Evolutionary conservation across 345 rosid genomes (phyloP).

Genomic region (Eucalyptus fibrosa): DNA sequence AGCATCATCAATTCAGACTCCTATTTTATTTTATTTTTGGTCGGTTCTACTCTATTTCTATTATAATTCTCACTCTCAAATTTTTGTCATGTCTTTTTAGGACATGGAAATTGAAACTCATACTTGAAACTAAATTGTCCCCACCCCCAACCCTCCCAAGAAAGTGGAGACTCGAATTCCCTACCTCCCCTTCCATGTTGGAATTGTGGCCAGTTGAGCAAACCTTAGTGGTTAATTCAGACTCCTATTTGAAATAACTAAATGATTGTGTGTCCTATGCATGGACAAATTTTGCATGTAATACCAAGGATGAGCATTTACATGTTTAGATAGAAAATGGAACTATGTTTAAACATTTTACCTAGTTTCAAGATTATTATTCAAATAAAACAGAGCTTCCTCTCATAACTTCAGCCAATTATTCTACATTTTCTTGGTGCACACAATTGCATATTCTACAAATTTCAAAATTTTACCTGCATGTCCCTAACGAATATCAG

Average conservation of each 20-base stretch:
- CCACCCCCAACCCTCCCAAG: accelerated
- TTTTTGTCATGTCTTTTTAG: accelerated
- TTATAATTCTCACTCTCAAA: too few relatives aligned
- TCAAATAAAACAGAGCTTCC: not conserved
- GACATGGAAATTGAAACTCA: too few relatives aligned
- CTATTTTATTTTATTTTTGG: too few relatives aligned
- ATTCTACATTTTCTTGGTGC: not conserved
- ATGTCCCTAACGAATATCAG: not conserved
- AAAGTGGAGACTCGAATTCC: too few relatives aligned
- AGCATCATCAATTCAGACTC: not conserved
- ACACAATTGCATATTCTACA: not conserved
- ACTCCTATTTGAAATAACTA: not conserved
- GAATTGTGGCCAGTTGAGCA: accelerated
- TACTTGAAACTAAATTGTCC: too few relatives aligned
- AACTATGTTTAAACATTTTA: not conserved
- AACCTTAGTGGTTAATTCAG: accelerated
- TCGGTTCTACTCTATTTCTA: too few relatives aligned
- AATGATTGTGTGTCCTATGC: not conserved
- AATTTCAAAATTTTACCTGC: not conserved
- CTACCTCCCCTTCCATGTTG: too few relatives aligned
- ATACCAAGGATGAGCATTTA: not conserved
- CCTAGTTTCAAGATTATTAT: not conserved
- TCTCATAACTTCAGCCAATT: not conserved
- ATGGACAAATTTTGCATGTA: not conserved
- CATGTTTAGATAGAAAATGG: not conserved